Conservation (phyloP, 257 asterid species). For the Fraxinus americana region DNA sequence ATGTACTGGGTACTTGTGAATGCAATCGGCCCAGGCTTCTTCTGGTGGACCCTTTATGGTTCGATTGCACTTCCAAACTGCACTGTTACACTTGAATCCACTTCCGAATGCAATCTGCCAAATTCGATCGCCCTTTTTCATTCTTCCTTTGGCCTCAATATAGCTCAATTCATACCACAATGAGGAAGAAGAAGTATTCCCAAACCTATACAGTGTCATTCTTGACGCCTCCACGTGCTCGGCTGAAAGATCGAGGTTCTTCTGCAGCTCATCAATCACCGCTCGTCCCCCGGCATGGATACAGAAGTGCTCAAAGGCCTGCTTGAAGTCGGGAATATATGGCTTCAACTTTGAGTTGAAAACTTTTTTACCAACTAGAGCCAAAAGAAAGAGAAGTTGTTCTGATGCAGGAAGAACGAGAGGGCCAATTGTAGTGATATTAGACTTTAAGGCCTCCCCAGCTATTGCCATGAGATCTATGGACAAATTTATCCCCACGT, state of each 20-base stretch:
- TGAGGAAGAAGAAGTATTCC: constrained; percentile 73
- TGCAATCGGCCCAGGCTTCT: constrained; percentile 58
- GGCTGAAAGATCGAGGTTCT: constrained; percentile 45
- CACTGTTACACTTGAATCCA: constrained; percentile 63
- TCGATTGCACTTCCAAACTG: constrained; percentile 52
- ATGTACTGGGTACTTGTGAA: constrained; percentile 50
- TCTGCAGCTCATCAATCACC: constrained; percentile 72
- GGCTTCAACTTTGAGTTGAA: constrained; percentile 39
- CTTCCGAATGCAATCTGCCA: constrained; percentile 72
- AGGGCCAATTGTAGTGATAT: constrained; percentile 64
- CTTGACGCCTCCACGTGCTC: constrained; percentile 76
- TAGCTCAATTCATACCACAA: constrained; percentile 73
- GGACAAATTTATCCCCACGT: constrained; percentile 52
- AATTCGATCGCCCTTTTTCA: constrained; percentile 64
- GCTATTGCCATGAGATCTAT: constrained; percentile 61
- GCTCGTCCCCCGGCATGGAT: constrained; percentile 82
- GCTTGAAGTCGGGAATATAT: constrained; percentile 56
- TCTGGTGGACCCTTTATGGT: constrained; percentile 42
- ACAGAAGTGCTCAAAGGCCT: constrained; percentile 74
- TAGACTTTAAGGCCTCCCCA: constrained; percentile 61
- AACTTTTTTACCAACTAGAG: constrained; percentile 39
- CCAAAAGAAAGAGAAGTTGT: constrained; percentile 45
- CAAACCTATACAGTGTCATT: constrained; percentile 62
- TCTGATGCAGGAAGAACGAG: constrained; percentile 70
- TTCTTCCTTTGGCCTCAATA: constrained; percentile 69